A percentile compares a stretch with the other conserved stretches of the same genome.
phyloP scores from a whole-genome alignment of 2,329 filamentous ascomycete species.

The Pyricularia sp. region DNA sequence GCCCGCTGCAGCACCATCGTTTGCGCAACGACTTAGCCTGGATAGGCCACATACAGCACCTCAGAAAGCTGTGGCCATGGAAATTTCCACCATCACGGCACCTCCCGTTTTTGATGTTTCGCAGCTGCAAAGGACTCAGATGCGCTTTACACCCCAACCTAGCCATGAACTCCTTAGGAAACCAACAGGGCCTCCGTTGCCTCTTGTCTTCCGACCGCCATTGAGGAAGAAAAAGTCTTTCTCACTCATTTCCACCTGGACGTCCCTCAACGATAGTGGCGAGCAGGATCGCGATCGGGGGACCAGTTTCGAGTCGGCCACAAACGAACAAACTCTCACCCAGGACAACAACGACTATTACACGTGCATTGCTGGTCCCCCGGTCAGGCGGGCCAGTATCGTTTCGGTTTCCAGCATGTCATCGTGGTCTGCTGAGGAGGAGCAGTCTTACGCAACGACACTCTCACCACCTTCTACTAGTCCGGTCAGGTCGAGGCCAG shows the following conservation, averaged over 20 bases:
- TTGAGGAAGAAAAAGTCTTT: constrained; percentile 60
- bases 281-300: constrained; percentile 24
- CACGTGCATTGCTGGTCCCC: constrained; percentile 36
- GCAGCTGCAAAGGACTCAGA: neutral
- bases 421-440: constrained; percentile 39
- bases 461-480: constrained; percentile 27
- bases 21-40: constrained; percentile 43
- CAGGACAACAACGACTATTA: constrained; percentile 47
- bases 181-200: constrained; percentile 44
- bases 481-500: constrained; percentile 20
- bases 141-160: constrained; percentile 13
- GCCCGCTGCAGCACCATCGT: constrained; percentile 47
- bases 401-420: constrained; percentile 36
- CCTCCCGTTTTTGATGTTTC: constrained; percentile 11
- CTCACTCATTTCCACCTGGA: constrained; percentile 45
- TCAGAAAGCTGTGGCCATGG: constrained; percentile 12
- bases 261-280: constrained; percentile 31
- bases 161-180: constrained; percentile 21
- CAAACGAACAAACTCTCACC: constrained; percentile 44
- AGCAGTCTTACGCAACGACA: constrained; percentile 26
- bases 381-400: constrained; percentile 27
- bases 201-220: constrained; percentile 49
- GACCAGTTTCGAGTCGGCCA: constrained; percentile 39
- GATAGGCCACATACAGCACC: constrained; percentile 30
- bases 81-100: constrained; percentile 7